A percentile compares a stretch with the other conserved stretches of the same genome.
phyloP scores from a whole-genome alignment of 192 early-diverging fungal genomes.

The Backusella sp. region DNA sequence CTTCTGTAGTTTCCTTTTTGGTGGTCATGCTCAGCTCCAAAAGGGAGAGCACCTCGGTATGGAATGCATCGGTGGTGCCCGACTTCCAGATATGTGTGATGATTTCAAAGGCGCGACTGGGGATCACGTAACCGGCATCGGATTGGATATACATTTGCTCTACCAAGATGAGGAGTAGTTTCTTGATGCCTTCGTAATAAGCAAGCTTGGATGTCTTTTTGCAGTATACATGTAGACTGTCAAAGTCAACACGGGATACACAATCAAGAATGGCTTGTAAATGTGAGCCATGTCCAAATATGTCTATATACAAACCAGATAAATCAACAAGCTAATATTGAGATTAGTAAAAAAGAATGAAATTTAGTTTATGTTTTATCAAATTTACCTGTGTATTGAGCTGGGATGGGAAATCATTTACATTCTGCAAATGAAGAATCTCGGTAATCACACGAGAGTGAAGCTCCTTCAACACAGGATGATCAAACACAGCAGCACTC shows the following conservation, averaged over 20 bases:
- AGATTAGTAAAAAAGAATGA: background rate
- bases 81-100: conserved; percentile 18
- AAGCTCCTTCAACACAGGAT: conserved; percentile 19
- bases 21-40: conserved; percentile 15
- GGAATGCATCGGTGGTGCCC: background rate
- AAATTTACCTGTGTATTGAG: conserved; percentile 12
- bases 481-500: conserved; percentile 4
- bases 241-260: conserved; percentile 13
- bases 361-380: background rate
- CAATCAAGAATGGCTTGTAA: background rate
- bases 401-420: background rate
- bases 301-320: conserved; percentile 12
- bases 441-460: background rate
- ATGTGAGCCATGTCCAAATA: conserved; percentile 17
- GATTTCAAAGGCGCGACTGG: conserved; percentile 18
- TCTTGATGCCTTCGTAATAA: background rate
- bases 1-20: background rate
- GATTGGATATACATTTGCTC: background rate
- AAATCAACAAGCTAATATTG: background rate
- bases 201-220: background rate
- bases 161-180: background rate
- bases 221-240: background rate
- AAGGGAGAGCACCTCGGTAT: conserved; percentile 17
- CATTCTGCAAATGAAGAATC: background rate
- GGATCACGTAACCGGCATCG: background rate